phyloP scores from a whole-genome alignment of 495 filamentous ascomycete species.

The Xylona heveae region DNA sequence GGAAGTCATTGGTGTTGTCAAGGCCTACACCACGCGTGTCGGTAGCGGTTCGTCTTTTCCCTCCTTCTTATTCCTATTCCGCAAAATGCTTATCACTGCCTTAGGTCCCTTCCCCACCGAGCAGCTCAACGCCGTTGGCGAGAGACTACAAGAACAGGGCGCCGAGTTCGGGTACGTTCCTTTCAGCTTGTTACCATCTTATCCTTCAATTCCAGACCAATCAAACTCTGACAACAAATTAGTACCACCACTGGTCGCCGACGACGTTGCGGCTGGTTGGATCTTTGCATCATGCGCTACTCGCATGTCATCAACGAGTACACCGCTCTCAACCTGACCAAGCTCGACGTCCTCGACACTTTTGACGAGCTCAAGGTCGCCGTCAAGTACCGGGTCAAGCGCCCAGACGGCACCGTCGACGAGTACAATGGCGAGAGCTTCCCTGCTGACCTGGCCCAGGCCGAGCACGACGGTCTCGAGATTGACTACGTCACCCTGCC shows the following conservation, averaged over 20 bases:
- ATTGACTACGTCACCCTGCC: conserved; percentile 52
- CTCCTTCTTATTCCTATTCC: background rate
- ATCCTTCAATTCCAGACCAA: too few species aligned
- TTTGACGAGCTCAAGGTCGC: conserved; percentile 67
- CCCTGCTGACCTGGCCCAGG: conserved; percentile 44
- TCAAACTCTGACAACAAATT: too few species aligned
- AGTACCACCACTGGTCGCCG: conserved; percentile 66
- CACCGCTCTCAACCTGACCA: conserved; percentile 64
- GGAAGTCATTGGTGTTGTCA: conserved; percentile 65
- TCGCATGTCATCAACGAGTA: conserved; percentile 51
- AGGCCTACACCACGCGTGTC: conserved; percentile 35
- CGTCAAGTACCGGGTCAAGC: conserved; percentile 33
- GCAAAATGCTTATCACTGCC: conserved; percentile 47
- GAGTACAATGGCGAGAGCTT: conserved; percentile 33
- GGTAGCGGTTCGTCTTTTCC: background rate
- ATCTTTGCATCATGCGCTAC: conserved; percentile 72
- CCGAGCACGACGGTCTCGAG: conserved; percentile 34
- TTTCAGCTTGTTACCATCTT: too few species aligned
- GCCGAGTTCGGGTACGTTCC: conserved; percentile 57
- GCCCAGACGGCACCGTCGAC: conserved; percentile 29
- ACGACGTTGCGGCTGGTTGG: conserved; percentile 77
- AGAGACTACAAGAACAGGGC: conserved; percentile 40
- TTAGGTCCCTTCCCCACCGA: conserved; percentile 83
- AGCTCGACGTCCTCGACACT: conserved; percentile 70
- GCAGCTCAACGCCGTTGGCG: conserved; percentile 40